Conservation (phyloP, 495 filamentous ascomycete genomes). For the Aspergillus nidulans region DNA sequence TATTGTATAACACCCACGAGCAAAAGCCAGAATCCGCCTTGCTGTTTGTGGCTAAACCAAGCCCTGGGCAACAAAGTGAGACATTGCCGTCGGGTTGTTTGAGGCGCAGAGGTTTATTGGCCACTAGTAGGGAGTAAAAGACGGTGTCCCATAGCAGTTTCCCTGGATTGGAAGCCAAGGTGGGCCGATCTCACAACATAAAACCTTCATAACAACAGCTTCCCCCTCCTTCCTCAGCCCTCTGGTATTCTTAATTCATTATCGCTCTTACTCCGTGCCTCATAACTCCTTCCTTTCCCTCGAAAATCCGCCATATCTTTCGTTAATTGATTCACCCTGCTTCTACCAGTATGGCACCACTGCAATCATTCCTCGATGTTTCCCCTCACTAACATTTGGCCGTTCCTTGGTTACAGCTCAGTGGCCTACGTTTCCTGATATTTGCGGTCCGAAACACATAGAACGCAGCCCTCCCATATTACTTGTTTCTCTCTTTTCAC, state of each 20-base stretch:
- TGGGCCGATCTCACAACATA: conserved; percentile 26
- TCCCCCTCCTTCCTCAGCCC: conserved; percentile 20
- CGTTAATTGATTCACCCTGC: background rate
- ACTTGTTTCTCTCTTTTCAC: background rate
- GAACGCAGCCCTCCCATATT: conserved; percentile 1
- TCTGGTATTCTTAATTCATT: conserved; percentile 19
- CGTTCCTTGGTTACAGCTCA: background rate
- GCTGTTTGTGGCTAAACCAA: background rate
- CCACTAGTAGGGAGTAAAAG: conserved; percentile 16
- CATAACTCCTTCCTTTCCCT: background rate
- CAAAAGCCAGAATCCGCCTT: background rate
- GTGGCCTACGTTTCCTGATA: background rate
- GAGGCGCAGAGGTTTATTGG: conserved; percentile 26
- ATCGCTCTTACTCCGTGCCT: conserved; percentile 8
- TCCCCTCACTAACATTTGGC: conserved; percentile 3
- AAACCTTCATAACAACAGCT: conserved; percentile 28
- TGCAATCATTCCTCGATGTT: conserved; percentile 2
- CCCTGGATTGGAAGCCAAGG: conserved; percentile 20
- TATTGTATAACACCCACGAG: background rate
- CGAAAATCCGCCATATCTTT: background rate
- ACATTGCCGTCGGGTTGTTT: conserved; percentile 22
- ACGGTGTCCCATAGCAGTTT: conserved; percentile 23
- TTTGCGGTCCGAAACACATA: background rate
- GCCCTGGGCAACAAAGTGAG: conserved; percentile 17
- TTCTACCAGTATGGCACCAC: background rate